phyloP scores from a whole-genome alignment of 2,329 filamentous ascomycete species.

The Helotiales sp. region DNA sequence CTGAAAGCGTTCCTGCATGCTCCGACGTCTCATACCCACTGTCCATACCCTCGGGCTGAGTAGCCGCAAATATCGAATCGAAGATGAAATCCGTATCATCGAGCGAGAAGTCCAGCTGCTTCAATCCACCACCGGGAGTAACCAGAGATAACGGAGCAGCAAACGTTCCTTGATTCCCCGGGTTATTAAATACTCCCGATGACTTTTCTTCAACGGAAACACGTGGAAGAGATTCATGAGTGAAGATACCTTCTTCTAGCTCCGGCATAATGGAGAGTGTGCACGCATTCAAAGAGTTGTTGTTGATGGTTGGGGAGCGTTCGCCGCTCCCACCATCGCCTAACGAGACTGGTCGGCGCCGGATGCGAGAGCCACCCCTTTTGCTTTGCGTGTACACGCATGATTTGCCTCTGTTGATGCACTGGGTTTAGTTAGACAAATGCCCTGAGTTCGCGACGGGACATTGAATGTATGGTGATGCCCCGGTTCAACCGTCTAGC shows the following conservation, averaged over 20 bases:
- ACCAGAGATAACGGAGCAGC: slow-evolving; percentile 40
- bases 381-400: slow-evolving; percentile 41
- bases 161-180: slow-evolving; percentile 39
- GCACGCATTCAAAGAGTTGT: slow-evolving; percentile 31
- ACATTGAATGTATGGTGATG: no score
- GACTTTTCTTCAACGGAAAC: not conserved
- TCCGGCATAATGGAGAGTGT: slow-evolving; percentile 28
- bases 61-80: slow-evolving; percentile 30
- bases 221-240: slow-evolving; percentile 18
- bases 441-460: no score
- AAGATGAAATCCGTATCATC: slow-evolving; percentile 45
- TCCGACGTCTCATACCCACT: slow-evolving; percentile 32
- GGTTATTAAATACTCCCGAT: slow-evolving; percentile 12
- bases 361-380: slow-evolving; percentile 39
- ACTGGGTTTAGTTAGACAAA: slow-evolving; percentile 27
- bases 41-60: slow-evolving; percentile 26
- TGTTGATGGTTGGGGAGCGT: slow-evolving; percentile 14
- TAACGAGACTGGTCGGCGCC: slow-evolving; percentile 16
- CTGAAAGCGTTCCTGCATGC: slow-evolving; percentile 22
- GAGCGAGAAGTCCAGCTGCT: slow-evolving; percentile 51
- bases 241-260: slow-evolving; percentile 25
- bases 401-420: slow-evolving; percentile 38
- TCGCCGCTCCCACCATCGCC: slow-evolving; percentile 11
- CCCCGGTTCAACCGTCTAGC: no score
- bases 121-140: slow-evolving; percentile 53